These are phyloP conservation scores for Rhodocollybia butyracea DNA, from an alignment of 768 basidiomycete species.

Conservation along the genomic window DNA sequence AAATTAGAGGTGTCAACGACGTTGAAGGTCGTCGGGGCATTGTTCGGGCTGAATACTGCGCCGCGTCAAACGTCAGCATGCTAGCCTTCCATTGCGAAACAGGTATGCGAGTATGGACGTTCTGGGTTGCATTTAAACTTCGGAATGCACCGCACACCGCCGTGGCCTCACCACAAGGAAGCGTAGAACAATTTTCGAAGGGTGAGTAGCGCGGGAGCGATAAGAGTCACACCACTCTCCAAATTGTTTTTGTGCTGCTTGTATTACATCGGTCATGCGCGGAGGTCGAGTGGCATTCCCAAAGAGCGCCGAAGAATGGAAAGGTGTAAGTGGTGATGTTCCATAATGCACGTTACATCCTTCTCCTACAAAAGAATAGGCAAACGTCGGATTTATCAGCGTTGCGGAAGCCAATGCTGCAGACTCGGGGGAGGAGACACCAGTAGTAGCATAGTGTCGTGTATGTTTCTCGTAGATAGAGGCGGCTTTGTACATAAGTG, in stretches of 20 bases:
- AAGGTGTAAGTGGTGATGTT: conserved; percentile 26
- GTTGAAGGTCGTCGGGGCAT: conserved; percentile 30
- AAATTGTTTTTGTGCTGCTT: conserved; percentile 21
- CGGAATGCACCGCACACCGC: conserved; percentile 25
- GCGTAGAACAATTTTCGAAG: conserved; percentile 7
- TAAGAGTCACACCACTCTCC: conserved; percentile 28
- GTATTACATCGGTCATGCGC: conserved; percentile 15
- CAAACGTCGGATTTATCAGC: conserved; percentile 32
- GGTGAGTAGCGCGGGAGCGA: conserved; percentile 10
- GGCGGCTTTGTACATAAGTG: background rate
- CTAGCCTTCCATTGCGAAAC: conserved; percentile 22
- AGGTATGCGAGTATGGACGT: conserved; percentile 13
- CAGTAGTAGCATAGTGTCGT: conserved; percentile 28
- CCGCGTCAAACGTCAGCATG: conserved; percentile 24
- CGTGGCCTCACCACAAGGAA: conserved; percentile 26
- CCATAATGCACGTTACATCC: conserved; percentile 30
- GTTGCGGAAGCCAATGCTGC: conserved; percentile 17
- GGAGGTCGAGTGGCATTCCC: conserved; percentile 11
- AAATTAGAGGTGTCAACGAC: conserved; percentile 41
- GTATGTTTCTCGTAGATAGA: background rate
- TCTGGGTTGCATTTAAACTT: conserved; percentile 6
- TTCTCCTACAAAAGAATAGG: conserved; percentile 27
- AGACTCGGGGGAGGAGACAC: conserved; percentile 20
- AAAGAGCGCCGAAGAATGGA: conserved; percentile 28
- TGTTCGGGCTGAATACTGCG: conserved; percentile 16